Evolutionary conservation across 2,329 filamentous ascomycete species (phyloP).

Genomic region (Hypoxylon sp.): DNA sequence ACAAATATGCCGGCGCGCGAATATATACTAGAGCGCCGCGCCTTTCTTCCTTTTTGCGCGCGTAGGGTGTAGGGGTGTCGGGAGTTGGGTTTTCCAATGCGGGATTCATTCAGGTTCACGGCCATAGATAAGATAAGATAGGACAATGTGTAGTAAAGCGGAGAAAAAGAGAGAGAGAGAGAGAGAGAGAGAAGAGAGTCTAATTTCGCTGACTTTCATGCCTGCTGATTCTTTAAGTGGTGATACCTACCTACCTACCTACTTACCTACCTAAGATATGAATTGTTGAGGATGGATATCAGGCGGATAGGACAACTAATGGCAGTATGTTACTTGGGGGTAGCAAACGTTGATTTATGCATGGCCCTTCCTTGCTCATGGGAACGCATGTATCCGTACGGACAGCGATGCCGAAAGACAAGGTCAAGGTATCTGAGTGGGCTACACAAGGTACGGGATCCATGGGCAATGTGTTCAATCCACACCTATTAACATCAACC

Average conservation of each 20-base stretch:
- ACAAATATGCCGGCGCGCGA: constrained; percentile 22
- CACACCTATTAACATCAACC: not conserved
- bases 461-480: not conserved
- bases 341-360: not conserved
- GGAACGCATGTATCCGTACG: not conserved
- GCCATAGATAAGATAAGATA: constrained; percentile 26
- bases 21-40: constrained; percentile 6
- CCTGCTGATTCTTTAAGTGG: not conserved
- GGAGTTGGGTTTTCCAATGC: constrained; percentile 12
- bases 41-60: constrained; percentile 10
- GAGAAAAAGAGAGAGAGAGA: not conserved
- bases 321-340: not conserved
- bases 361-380: not conserved
- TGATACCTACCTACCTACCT: not conserved
- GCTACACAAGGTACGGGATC: not conserved
- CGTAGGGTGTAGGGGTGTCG: not conserved
- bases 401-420: not conserved
- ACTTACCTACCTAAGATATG: too few relatives aligned
- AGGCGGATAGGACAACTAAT: not conserved
- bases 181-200: not conserved
- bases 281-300: not conserved
- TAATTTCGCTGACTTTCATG: not conserved
- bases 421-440: not conserved
- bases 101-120: constrained; percentile 5
- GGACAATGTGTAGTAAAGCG: constrained; percentile 16